These are phyloP conservation scores for Iberis amara DNA, from an alignment of 441 rosid species.

Conservation along the genomic window DNA sequence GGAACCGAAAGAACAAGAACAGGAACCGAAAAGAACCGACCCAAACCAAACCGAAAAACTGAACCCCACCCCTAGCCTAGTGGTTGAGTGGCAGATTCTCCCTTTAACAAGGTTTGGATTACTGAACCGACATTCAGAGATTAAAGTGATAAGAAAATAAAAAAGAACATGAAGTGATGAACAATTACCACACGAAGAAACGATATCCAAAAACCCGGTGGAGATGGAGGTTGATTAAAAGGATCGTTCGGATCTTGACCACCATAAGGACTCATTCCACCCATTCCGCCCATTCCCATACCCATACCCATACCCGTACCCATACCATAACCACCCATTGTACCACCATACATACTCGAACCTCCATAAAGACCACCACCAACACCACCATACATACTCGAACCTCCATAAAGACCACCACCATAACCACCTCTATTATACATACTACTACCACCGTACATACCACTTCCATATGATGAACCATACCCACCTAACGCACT, in stretches of 20 bases:
- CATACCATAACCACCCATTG: constrained; percentile 86
- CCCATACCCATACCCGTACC: constrained; percentile 51
- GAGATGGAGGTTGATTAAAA: constrained; percentile 70
- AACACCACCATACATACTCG: constrained; percentile 65
- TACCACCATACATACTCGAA: neutral
- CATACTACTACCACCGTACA: constrained; percentile 64
- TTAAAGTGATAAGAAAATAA: too few relatives aligned
- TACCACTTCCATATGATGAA: constrained; percentile 39
- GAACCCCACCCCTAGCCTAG: too few relatives aligned
- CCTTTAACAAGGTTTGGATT: too few relatives aligned
- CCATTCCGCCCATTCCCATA: constrained; percentile 63
- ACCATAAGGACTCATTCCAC: constrained; percentile 73
- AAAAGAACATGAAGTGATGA: constrained; percentile 1
- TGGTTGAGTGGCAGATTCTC: too few relatives aligned
- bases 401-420: constrained; percentile 59
- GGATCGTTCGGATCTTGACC: constrained; percentile 93
- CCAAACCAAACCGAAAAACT: too few relatives aligned
- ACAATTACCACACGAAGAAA: constrained; percentile 71
- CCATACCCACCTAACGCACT: constrained; percentile 35
- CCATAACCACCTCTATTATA: constrained; percentile 43
- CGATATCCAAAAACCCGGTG: constrained; percentile 97
- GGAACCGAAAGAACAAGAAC: too few relatives aligned
- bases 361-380: constrained; percentile 13
- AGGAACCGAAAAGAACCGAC: too few relatives aligned
- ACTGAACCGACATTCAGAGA: too few relatives aligned